Evolutionary conservation across 345 rosid species (phyloP).

Genomic region (thale cress (Arabidopsis thaliana)): TAIR10.1 NC_003076.8:25650501-25651000

Average conservation of each 20-base stretch:
- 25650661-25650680: slow-evolving; percentile 11
- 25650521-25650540: neutral
- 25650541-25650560: neutral
- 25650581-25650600: slow-evolving; percentile 2
- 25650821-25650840: slow-evolving; percentile 37
- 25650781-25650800: slow-evolving; percentile 20
- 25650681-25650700: slow-evolving; percentile 38
- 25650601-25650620: slow-evolving; percentile 12
- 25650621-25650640: slow-evolving; percentile 7
- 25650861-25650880: slow-evolving; percentile 50
- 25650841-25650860: slow-evolving; percentile 58
- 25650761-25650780: neutral
- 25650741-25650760: slow-evolving; percentile 26
- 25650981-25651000: slow-evolving; percentile 46
- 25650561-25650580: neutral
- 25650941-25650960: slow-evolving; percentile 41
- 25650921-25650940: slow-evolving; percentile 43
- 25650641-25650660: slow-evolving; percentile 21
- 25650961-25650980: slow-evolving; percentile 42
- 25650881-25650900: slow-evolving; percentile 66
- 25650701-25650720: slow-evolving; percentile 5
- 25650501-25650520: slow-evolving; percentile 8
- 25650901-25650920: slow-evolving; percentile 54
- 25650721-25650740: slow-evolving; percentile 20
- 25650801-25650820: neutral